Evolutionary conservation across 257 asterid genomes (phyloP).

Genomic region (Cordia subcordata): DNA sequence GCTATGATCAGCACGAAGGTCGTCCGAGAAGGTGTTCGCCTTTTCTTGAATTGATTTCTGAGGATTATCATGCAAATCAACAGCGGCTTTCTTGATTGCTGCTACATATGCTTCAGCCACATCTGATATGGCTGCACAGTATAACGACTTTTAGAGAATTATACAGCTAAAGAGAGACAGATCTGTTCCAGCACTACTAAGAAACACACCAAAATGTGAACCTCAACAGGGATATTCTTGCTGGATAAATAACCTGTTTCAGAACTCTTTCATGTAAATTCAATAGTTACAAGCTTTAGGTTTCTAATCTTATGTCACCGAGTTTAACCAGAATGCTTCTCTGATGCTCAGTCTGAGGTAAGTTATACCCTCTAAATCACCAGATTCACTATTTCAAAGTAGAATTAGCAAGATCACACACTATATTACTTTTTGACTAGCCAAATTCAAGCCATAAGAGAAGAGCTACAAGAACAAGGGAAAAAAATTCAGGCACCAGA

Average conservation of each 20-base stretch:
- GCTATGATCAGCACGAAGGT: conserved; percentile 59
- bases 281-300: no score
- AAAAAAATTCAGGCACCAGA: no score
- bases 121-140: conserved; percentile 72
- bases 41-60: conserved; percentile 65
- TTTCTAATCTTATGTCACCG: no score
- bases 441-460: no score
- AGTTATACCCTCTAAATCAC: no score
- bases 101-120: conserved; percentile 75
- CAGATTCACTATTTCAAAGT: no score
- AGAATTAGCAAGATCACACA: no score
- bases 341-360: no score
- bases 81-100: conserved; percentile 49
- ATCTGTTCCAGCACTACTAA: background rate
- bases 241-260: background rate
- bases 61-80: conserved; percentile 41
- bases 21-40: conserved; percentile 44
- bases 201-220: background rate
- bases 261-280: background rate
- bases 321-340: no score
- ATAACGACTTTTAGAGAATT: background rate
- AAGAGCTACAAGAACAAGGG: no score
- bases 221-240: background rate
- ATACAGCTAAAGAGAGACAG: no score
- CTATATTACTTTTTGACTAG: no score